These are phyloP conservation scores for Furcasterigmium sp. DNA, from an alignment of 2,329 filamentous ascomycete species.

Conservation along the genomic window DNA sequence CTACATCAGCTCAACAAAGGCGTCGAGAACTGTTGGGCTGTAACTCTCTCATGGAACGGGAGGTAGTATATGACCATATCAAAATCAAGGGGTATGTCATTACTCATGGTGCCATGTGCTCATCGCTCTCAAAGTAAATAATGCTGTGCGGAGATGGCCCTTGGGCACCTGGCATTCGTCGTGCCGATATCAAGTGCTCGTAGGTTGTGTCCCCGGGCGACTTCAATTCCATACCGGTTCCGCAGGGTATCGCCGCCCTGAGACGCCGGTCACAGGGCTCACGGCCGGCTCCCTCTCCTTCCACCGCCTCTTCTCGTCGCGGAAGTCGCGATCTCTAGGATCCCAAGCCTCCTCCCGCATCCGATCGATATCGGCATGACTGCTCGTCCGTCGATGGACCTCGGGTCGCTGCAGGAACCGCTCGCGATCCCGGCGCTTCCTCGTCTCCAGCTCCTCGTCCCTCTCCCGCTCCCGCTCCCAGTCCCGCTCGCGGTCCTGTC, in stretches of 20 bases:
- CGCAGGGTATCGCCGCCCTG: constrained; percentile 11
- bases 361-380: constrained; percentile 43
- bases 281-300: constrained; percentile 8
- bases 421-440: constrained; percentile 22
- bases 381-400: constrained; percentile 38
- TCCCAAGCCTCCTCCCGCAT: constrained; percentile 11
- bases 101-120: neutral
- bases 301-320: constrained; percentile 12
- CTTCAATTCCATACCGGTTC: constrained; percentile 9
- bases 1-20: no score
- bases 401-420: constrained; percentile 33
- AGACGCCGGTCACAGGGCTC: constrained; percentile 11
- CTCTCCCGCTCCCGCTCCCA: constrained; percentile 24
- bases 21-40: no score
- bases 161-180: no score
- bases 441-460: constrained; percentile 24
- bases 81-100: neutral
- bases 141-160: neutral
- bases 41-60: no score
- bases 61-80: no score
- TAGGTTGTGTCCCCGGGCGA: no score
- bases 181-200: no score
- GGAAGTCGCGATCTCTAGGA: constrained; percentile 8
- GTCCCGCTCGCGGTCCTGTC: constrained; percentile 21
- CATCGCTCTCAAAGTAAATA: neutral